Conservation (phyloP, 371 early-diverging fungal genomes). For the Chytridiales sp. region DNA sequence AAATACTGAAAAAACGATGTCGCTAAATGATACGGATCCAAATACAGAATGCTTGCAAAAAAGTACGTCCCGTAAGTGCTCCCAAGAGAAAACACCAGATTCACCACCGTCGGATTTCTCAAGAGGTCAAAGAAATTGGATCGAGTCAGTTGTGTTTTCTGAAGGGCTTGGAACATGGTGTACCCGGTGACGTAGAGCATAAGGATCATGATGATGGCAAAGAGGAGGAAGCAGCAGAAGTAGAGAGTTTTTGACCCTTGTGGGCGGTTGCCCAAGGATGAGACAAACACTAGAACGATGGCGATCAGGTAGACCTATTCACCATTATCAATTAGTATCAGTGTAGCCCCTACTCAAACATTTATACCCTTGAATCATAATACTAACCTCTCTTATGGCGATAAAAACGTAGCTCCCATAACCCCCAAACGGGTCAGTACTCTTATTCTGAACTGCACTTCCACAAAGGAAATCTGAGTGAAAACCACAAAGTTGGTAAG, state of each 20-base stretch:
- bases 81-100: conserved; percentile 62
- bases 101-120: conserved; percentile 21
- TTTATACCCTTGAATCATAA: neutral
- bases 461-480: conserved; percentile 9
- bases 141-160: conserved; percentile 5
- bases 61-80: conserved; percentile 81
- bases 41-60: conserved; percentile 29
- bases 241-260: conserved; percentile 82
- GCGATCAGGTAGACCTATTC: conserved; percentile 75
- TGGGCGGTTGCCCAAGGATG: conserved; percentile 67
- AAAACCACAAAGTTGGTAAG: neutral
- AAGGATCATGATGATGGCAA: conserved; percentile 68
- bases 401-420: conserved; percentile 26
- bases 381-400: conserved; percentile 49
- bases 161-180: conserved; percentile 11
- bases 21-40: conserved; percentile 47
- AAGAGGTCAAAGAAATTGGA: conserved; percentile 10
- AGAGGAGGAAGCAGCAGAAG: conserved; percentile 61
- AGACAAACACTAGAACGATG: conserved; percentile 74
- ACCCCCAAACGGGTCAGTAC: conserved; percentile 22
- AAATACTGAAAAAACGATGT: conserved; percentile 27
- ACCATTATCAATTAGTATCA: too few relatives aligned
- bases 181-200: conserved; percentile 56
- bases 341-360: too few relatives aligned
- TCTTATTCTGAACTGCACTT: neutral